Evolutionary conservation across 2,329 filamentous ascomycete genomes (phyloP).

Genomic region (Botrytis fabae): DNA sequence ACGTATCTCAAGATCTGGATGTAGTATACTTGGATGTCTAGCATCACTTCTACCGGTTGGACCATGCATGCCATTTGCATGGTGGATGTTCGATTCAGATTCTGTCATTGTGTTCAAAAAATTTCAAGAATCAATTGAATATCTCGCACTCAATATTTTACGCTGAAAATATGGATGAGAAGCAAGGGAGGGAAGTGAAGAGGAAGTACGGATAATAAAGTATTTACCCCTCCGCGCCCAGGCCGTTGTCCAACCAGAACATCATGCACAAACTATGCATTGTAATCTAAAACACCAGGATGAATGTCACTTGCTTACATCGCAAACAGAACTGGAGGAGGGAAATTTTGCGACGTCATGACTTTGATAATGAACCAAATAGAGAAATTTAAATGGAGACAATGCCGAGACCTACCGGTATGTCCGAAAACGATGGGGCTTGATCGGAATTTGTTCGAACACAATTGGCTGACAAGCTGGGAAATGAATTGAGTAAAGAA

Average conservation of each 20-base stretch:
- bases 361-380: neutral
- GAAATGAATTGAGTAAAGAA: neutral
- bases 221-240: neutral
- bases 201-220: neutral
- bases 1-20: conserved; percentile 23
- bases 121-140: neutral
- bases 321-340: neutral
- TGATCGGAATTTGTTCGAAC: neutral
- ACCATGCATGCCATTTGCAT: neutral
- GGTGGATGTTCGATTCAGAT: neutral
- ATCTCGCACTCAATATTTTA: neutral
- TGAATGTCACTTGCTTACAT: neutral
- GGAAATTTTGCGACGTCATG: neutral
- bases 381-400: neutral
- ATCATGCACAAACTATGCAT: conserved; percentile 12
- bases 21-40: conserved; percentile 20
- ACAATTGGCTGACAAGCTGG: neutral
- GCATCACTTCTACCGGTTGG: neutral
- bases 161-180: neutral
- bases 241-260: neutral
- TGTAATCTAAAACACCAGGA: conserved; percentile 1
- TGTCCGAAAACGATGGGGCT: conserved; percentile 3
- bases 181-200: neutral
- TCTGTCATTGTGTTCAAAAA: neutral
- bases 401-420: neutral